phyloP scores from a whole-genome alignment of 768 basidiomycete genomes.

The Rhodotorula kratochvilovae region DNA sequence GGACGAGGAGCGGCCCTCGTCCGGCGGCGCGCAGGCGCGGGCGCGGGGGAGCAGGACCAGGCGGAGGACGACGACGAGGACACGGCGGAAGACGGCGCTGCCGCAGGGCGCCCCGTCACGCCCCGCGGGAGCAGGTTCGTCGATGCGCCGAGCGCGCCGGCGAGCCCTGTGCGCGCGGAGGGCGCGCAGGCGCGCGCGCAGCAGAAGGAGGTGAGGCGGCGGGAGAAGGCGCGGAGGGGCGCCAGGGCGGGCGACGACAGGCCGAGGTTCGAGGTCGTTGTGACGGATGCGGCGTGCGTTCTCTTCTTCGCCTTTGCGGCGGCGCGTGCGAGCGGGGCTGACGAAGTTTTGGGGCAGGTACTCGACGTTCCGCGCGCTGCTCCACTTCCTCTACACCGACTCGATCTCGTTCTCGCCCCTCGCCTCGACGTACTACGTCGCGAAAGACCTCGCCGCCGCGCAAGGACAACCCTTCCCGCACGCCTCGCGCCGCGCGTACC shows the following conservation, averaged over 20 bases:
- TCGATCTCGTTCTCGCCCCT: slow-evolving; percentile 49
- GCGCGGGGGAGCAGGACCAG: neutral
- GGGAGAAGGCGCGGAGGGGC: neutral
- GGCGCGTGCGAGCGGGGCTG: neutral
- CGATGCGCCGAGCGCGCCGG: slow-evolving; percentile 26
- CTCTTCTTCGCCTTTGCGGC: neutral
- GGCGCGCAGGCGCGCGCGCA: no score
- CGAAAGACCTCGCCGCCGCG: slow-evolving; percentile 15
- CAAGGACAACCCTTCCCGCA: slow-evolving; percentile 10
- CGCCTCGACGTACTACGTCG: slow-evolving; percentile 45
- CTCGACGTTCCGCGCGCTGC: slow-evolving; percentile 49
- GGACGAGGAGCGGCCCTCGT: neutral
- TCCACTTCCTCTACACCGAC: slow-evolving; percentile 52
- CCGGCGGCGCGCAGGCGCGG: neutral
- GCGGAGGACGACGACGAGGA: neutral
- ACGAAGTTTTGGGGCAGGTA: slow-evolving; percentile 42
- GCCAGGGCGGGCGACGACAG: neutral
- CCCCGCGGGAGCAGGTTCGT: slow-evolving; percentile 6
- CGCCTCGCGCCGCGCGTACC: slow-evolving; percentile 22
- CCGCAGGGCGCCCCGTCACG: neutral
- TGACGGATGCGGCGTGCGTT: slow-evolving; percentile 45
- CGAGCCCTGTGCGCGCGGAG: neutral
- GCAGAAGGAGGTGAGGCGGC: neutral
- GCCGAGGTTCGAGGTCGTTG: slow-evolving; percentile 47
- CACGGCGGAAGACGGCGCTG: neutral